Conservation (phyloP, 2,329 filamentous ascomycete genomes). For the Exserohilum turcica region DNA sequence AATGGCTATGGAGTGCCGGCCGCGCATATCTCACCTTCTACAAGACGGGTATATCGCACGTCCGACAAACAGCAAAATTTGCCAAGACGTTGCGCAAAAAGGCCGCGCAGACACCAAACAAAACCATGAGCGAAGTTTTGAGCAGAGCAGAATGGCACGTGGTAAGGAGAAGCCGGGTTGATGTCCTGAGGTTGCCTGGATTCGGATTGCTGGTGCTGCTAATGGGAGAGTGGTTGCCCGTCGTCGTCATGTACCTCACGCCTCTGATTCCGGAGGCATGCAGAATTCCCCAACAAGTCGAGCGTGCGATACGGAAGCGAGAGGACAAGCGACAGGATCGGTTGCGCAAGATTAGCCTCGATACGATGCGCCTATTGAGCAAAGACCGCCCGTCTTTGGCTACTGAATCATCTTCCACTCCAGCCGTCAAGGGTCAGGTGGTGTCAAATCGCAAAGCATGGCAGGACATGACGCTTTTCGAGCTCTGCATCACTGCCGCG, state of each 20-base stretch:
- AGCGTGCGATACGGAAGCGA: constrained; percentile 59
- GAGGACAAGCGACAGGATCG: constrained; percentile 49
- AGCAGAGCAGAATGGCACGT: constrained; percentile 75
- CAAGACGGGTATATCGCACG: constrained; percentile 78
- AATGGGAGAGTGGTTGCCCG: constrained; percentile 84
- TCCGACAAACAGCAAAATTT: constrained; percentile 67
- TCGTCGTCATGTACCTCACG: constrained; percentile 73
- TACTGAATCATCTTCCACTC: not conserved
- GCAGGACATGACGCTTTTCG: constrained; percentile 18
- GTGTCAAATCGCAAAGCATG: constrained; percentile 1
- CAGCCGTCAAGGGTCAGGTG: constrained; percentile 3
- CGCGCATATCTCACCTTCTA: constrained; percentile 84
- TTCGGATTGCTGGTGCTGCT: constrained; percentile 77
- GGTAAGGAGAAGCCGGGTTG: constrained; percentile 68
- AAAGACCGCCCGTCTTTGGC: constrained; percentile 14
- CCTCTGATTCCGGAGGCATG: constrained; percentile 81
- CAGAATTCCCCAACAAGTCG: constrained; percentile 76
- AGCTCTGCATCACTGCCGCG: constrained; percentile 27
- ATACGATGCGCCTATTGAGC: constrained; percentile 24
- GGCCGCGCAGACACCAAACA: constrained; percentile 7
- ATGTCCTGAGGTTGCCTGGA: constrained; percentile 75
- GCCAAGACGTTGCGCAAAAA: constrained; percentile 53
- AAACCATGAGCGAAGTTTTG: constrained; percentile 36
- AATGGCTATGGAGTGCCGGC: constrained; percentile 66
- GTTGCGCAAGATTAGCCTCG: constrained; percentile 19